Evolutionary conservation across 768 basidiomycete genomes (phyloP).

Genomic region (Pulveroboletus sp.): DNA sequence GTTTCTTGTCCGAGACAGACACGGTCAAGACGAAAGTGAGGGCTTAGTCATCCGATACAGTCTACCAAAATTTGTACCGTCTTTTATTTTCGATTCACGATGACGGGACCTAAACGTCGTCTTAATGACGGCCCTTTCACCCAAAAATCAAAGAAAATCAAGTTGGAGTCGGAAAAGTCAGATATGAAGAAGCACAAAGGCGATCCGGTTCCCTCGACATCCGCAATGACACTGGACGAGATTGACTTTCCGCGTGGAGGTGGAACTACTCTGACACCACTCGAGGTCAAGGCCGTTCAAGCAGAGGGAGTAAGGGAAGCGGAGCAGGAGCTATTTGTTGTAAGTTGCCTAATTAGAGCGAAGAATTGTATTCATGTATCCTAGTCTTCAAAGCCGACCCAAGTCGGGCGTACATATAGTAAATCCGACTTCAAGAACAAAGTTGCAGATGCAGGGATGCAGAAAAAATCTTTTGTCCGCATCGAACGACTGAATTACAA

Average conservation of each 20-base stretch:
- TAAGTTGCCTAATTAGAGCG: conserved; percentile 27
- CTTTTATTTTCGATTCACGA: conserved; percentile 6
- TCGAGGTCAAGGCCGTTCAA: conserved; percentile 83
- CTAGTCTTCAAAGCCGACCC: conserved; percentile 42
- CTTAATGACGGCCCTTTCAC: conserved; percentile 51
- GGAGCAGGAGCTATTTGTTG: conserved; percentile 74
- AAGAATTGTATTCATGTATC: conserved; percentile 16
- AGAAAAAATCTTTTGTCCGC: conserved; percentile 51
- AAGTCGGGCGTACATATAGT: conserved; percentile 42
- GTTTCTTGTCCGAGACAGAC: too few species aligned
- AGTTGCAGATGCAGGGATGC: conserved; percentile 29
- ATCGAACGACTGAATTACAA: conserved; percentile 95
- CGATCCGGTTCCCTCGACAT: conserved; percentile 32
- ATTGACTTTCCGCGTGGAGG: conserved; percentile 96
- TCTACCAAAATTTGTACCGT: conserved; percentile 12
- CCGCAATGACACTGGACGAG: conserved; percentile 58
- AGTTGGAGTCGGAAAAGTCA: conserved; percentile 35
- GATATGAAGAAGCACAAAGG: conserved; percentile 21
- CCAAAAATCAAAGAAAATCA: conserved; percentile 62
- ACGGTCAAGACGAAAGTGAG: too few species aligned
- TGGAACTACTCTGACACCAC: conserved; percentile 81
- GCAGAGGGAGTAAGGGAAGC: conserved; percentile 86
- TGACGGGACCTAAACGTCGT: conserved; percentile 59
- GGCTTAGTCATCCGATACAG: conserved; percentile 14
- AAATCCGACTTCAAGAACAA: conserved; percentile 43